Evolutionary conservation across 2,329 filamentous ascomycete species (phyloP).

Genomic region (Blastomyces gilchristii): DNA sequence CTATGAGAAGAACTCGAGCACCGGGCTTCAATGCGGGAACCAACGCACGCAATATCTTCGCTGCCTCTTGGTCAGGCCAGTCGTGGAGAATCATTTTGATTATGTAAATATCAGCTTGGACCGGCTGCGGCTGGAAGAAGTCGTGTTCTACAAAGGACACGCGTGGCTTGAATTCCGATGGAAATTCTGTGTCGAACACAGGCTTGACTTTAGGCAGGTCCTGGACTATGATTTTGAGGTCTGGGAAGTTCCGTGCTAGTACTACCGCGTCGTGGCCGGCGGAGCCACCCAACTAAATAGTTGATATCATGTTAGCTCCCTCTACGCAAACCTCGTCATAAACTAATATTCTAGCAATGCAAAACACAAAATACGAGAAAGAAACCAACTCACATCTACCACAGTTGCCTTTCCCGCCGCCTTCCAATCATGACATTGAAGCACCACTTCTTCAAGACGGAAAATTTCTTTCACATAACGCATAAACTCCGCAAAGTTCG

Average conservation of each 20-base stretch:
- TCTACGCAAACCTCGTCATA: background rate
- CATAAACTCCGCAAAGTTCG: conserved; percentile 7
- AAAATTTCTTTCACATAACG: conserved; percentile 11
- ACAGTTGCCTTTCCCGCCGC: conserved; percentile 10
- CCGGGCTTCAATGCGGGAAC: conserved; percentile 49
- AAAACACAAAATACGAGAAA: background rate
- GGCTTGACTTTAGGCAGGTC: conserved; percentile 13
- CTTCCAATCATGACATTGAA: conserved; percentile 12
- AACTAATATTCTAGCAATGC: background rate
- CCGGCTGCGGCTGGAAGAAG: conserved; percentile 48
- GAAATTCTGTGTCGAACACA: conserved; percentile 6
- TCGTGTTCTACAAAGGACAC: conserved; percentile 41
- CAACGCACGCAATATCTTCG: conserved; percentile 42
- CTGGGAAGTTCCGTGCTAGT: conserved; percentile 13
- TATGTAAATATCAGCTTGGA: conserved; percentile 49
- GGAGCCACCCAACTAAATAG: conserved; percentile 15
- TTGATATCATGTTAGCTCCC: background rate
- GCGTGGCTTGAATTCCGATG: conserved; percentile 14
- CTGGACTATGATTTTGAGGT: conserved; percentile 19
- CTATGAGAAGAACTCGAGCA: conserved; percentile 37
- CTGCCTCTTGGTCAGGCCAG: conserved; percentile 46
- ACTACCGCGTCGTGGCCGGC: conserved; percentile 9
- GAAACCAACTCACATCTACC: conserved; percentile 8
- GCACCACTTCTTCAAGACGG: conserved; percentile 10
- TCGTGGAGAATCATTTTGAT: conserved; percentile 54